Conservation (phyloP, 2,329 filamentous ascomycete genomes). For the Colletotrichum liaoningense region DNA sequence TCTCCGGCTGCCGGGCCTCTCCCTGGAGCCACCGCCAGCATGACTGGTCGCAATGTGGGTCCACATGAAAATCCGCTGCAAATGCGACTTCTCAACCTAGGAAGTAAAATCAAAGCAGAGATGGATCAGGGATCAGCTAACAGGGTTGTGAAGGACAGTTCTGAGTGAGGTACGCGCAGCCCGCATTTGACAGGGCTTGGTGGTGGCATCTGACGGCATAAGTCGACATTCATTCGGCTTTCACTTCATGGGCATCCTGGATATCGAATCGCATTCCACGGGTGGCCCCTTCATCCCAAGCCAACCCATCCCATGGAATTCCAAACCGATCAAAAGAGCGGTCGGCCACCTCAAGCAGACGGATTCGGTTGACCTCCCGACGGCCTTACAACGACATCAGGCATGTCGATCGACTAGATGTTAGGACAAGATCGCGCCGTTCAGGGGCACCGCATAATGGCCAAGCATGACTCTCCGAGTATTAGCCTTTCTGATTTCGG, state of each 20-base stretch:
- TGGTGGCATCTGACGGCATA: slow-evolving; percentile 17
- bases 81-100: slow-evolving; percentile 26
- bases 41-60: slow-evolving; percentile 27
- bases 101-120: slow-evolving; percentile 24
- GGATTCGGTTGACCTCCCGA: neutral
- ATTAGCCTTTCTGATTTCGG: slow-evolving; percentile 8
- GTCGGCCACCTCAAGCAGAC: slow-evolving; percentile 1
- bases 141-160: slow-evolving; percentile 27
- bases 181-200: slow-evolving; percentile 20
- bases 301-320: slow-evolving; percentile 14
- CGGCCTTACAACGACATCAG: neutral
- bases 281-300: slow-evolving; percentile 4
- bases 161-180: slow-evolving; percentile 26
- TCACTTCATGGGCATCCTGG: slow-evolving; percentile 13
- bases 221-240: slow-evolving; percentile 24
- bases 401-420: neutral
- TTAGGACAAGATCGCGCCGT: slow-evolving; percentile 5
- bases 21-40: slow-evolving; percentile 27
- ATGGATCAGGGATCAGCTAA: slow-evolving; percentile 22
- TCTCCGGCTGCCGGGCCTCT: slow-evolving; percentile 28
- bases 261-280: slow-evolving; percentile 21
- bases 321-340: slow-evolving; percentile 6
- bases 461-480: slow-evolving; percentile 9
- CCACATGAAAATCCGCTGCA: slow-evolving; percentile 29
- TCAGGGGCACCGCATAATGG: slow-evolving; percentile 24